Evolutionary conservation across 148 eudicot genomes (phyloP).

Genomic region (Cornus kousa): DNA sequence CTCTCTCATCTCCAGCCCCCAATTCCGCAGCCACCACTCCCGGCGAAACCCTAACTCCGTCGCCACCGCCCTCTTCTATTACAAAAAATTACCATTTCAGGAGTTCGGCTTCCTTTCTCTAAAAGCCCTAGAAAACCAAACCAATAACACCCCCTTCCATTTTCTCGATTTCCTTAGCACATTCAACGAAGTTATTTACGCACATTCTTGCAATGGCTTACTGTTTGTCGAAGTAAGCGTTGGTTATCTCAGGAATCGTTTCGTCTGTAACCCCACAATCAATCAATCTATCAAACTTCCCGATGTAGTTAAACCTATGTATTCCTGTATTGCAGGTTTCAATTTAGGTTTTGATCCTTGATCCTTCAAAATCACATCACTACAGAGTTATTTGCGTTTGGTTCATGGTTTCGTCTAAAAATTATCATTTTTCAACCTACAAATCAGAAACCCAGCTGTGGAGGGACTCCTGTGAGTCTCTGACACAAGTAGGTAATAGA

Average conservation of each 20-base stretch:
- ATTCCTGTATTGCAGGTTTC: not conserved
- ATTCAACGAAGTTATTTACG: conserved; percentile 6
- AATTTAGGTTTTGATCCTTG: conserved; percentile 53
- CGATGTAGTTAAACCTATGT: not conserved
- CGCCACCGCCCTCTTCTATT: conserved; percentile 33
- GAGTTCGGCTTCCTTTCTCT: conserved; percentile 23
- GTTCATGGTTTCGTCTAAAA: not conserved
- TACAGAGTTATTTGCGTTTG: conserved; percentile 27
- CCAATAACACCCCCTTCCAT: conserved; percentile 18
- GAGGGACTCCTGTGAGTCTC: conserved; percentile 16
- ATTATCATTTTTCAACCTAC: conserved; percentile 15
- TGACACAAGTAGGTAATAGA: conserved; percentile 19
- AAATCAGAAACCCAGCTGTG: conserved; percentile 21
- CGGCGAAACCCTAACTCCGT: conserved; percentile 19
- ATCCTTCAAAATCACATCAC: conserved; percentile 23
- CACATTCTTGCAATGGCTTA: conserved; percentile 44
- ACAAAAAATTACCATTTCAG: conserved; percentile 14
- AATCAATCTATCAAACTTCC: conserved; percentile 15
- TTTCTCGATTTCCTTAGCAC: conserved; percentile 19
- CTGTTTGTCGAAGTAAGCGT: conserved; percentile 20
- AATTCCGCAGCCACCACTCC: conserved; percentile 43
- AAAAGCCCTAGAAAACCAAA: not conserved
- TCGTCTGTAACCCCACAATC: conserved; percentile 39
- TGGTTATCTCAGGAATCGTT: not conserved
- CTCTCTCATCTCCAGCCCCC: conserved; percentile 10